A percentile compares a stretch with the other conserved stretches of the same genome.
Conservation (phyloP, 768 basidiomycete genomes). For the Mycena haematopus region DNA sequence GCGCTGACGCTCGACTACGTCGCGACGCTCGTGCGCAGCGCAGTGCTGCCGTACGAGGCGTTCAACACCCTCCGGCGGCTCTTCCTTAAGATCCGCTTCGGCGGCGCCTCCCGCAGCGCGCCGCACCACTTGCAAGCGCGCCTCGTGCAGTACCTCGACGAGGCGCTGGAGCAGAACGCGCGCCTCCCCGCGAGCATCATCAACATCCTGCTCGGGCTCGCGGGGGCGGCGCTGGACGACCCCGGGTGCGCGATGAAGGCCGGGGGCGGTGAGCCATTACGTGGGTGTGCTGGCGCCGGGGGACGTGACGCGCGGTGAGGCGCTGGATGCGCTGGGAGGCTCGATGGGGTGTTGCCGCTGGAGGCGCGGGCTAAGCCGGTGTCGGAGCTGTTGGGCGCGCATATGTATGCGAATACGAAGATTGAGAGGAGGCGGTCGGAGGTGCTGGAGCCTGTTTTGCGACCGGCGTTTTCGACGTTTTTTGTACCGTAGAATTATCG, state of each 20-base stretch:
- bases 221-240: slow-evolving; percentile 36
- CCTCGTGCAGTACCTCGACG: slow-evolving; percentile 38
- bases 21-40: slow-evolving; percentile 31
- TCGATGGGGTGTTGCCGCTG: slow-evolving; percentile 32
- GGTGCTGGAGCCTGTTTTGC: not conserved
- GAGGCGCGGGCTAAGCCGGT: slow-evolving; percentile 24
- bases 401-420: slow-evolving; percentile 43
- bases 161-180: slow-evolving; percentile 36
- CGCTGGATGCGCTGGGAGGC: slow-evolving; percentile 32
- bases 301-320: slow-evolving; percentile 32
- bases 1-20: slow-evolving; percentile 40
- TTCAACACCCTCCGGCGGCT: slow-evolving; percentile 46
- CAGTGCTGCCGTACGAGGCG: slow-evolving; percentile 42
- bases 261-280: slow-evolving; percentile 36
- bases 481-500: not conserved
- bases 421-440: slow-evolving; percentile 20
- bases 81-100: slow-evolving; percentile 40
- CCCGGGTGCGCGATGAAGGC: slow-evolving; percentile 38
- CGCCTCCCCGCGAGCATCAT: slow-evolving; percentile 40
- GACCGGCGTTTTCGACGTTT: not conserved
- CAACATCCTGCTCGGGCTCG: slow-evolving; percentile 39
- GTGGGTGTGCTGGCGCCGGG: slow-evolving; percentile 28
- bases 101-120: not conserved
- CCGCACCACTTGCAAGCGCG: slow-evolving; percentile 37
- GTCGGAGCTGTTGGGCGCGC: slow-evolving; percentile 41